A percentile compares a stretch with the other conserved stretches of the same genome.
Evolutionary conservation across 176 grass and related monocot species (phyloP).

Genomic region (Triticum monococcum): DNA sequence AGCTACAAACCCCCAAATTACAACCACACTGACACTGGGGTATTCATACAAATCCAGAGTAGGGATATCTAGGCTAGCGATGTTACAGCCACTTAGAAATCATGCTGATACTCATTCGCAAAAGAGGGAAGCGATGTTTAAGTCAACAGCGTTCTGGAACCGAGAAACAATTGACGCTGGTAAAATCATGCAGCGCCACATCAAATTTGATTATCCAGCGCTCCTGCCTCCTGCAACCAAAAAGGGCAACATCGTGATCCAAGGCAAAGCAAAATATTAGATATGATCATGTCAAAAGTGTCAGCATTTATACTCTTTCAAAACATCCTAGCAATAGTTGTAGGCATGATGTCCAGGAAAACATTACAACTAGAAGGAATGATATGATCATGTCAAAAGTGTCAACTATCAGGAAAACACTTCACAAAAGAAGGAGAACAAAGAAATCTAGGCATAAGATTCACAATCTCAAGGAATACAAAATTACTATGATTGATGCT

Average conservation of each 20-base stretch:
- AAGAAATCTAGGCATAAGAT: too few species aligned
- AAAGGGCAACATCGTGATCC: not conserved
- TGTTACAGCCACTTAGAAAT: not conserved
- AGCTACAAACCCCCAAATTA: not conserved
- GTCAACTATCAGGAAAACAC: too few species aligned
- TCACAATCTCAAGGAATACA: too few species aligned
- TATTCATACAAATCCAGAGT: not conserved
- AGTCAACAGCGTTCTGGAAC: not conserved
- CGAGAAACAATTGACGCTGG: not conserved
- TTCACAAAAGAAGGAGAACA: too few species aligned
- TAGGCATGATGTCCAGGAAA: too few species aligned
- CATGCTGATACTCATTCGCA: not conserved
- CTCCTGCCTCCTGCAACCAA: slow-evolving; percentile 20
- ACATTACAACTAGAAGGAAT: too few species aligned
- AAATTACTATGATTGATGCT: too few species aligned
- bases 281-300: too few species aligned
- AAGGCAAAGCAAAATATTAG: not conserved
- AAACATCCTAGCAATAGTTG: too few species aligned
- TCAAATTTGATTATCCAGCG: not conserved
- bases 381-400: too few species aligned
- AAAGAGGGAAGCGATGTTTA: not conserved
- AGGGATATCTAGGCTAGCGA: too few species aligned
- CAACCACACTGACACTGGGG: not conserved
- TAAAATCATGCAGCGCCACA: not conserved
- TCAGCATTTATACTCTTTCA: too few species aligned